phyloP scores from a whole-genome alignment of 495 filamentous ascomycete genomes.

The Jackrogersella minutella region DNA sequence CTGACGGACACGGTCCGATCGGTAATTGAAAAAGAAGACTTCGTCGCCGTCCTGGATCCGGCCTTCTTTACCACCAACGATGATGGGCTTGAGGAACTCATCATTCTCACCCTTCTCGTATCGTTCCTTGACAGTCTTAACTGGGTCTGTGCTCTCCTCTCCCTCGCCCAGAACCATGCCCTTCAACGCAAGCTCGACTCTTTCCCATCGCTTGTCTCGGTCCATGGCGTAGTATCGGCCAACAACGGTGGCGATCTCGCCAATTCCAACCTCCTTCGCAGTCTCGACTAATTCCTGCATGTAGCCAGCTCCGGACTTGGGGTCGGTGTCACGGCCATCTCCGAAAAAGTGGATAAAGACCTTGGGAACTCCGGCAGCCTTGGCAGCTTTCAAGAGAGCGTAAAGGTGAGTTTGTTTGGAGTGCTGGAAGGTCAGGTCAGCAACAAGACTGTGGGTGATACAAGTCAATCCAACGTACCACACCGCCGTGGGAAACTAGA shows the following conservation, averaged over 20 bases:
- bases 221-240: conserved; percentile 99
- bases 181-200: conserved; percentile 87
- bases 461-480: conserved; percentile 58
- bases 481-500: conserved; percentile 92
- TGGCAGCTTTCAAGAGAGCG: conserved; percentile 84
- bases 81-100: conserved; percentile 98
- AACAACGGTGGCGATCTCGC: conserved; percentile 91
- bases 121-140: conserved; percentile 84
- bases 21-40: conserved; percentile 99
- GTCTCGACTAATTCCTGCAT: conserved; percentile 83
- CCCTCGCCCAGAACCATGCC: conserved; percentile 87
- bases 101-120: conserved; percentile 90
- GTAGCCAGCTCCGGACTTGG: conserved; percentile 86
- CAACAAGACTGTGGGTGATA: neutral
- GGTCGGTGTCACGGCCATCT: conserved; percentile 96
- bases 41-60: conserved; percentile 91
- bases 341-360: conserved; percentile 99
- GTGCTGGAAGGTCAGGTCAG: conserved; percentile 62
- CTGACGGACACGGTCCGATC: conserved; percentile 96
- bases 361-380: conserved; percentile 83
- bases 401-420: conserved; percentile 93
- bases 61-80: conserved; percentile 83
- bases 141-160: conserved; percentile 80
- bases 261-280: conserved; percentile 82
- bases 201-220: conserved; percentile 98